Conservation (phyloP, 345 rosid genomes). For the Physaria fendleri region DNA sequence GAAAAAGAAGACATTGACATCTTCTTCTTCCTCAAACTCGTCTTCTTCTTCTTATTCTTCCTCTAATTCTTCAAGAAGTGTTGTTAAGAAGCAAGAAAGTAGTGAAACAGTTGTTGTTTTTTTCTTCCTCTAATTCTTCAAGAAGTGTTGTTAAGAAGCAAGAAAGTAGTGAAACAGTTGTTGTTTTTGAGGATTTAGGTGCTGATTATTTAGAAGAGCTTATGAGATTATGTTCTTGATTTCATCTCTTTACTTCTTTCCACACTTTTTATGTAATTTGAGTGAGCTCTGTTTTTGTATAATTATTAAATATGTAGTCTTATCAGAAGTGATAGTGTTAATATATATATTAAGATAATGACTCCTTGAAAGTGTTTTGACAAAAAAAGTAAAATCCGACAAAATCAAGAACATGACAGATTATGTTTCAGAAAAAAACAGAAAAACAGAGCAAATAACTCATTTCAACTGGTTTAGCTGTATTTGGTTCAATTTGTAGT, state of each 20-base stretch:
- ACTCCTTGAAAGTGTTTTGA: neutral
- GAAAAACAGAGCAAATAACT: neutral
- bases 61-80: too few species aligned
- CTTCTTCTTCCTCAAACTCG: neutral
- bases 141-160: too few species aligned
- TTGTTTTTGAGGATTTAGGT: slow-evolving; percentile 66
- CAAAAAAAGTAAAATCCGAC: neutral
- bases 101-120: slow-evolving; percentile 36
- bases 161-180: slow-evolving; percentile 26
- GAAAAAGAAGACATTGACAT: too few species aligned
- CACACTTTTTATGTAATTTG: too few species aligned
- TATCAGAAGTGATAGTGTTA: too few species aligned
- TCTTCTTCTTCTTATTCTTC: neutral
- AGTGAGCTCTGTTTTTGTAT: slow-evolving; percentile 22
- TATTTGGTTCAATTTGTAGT: slow-evolving; percentile 2
- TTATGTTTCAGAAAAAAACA: neutral
- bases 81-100: slow-evolving; percentile 22
- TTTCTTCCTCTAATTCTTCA: too few species aligned
- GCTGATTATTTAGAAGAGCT: slow-evolving; percentile 64
- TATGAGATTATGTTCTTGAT: slow-evolving; percentile 48
- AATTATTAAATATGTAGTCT: too few species aligned
- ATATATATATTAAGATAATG: too few species aligned
- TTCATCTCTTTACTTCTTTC: too few species aligned
- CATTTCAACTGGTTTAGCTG: neutral
- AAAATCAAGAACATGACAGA: neutral